Conservation (phyloP, 176 grass and related monocot genomes). For the Rhynchospora breviuscula region DNA sequence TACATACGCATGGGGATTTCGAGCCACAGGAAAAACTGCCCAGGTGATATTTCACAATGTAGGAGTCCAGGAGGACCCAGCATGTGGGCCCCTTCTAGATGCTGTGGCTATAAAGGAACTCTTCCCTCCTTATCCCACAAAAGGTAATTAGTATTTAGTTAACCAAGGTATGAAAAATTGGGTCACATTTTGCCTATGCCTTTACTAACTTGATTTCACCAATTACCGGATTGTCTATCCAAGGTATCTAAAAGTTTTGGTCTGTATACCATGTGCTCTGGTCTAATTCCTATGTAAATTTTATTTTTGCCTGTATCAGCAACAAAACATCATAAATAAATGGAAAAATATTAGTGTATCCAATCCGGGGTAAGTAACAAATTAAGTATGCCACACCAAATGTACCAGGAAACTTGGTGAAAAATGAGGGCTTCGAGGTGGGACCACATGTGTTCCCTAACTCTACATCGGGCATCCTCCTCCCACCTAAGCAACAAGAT, state of each 20-base stretch:
- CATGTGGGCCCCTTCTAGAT: constrained; percentile 80
- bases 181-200: background rate
- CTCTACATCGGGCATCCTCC: constrained; percentile 51
- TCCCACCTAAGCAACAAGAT: constrained; percentile 79
- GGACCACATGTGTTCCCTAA: constrained; percentile 82
- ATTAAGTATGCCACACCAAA: background rate
- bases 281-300: background rate
- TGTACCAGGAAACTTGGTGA: constrained; percentile 69
- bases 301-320: background rate
- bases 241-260: background rate
- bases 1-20: constrained; percentile 88
- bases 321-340: background rate
- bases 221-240: background rate
- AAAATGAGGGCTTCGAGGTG: constrained; percentile 77
- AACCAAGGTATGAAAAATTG: background rate
- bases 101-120: constrained; percentile 94
- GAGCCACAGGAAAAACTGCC: constrained; percentile 30
- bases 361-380: background rate
- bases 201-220: background rate
- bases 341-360: background rate
- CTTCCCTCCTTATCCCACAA: constrained; percentile 52
- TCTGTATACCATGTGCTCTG: background rate
- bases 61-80: constrained; percentile 69
- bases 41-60: constrained; percentile 82
- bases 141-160: constrained; percentile 29